These are phyloP conservation scores for Hyaloscypha hepaticicola DNA, from an alignment of 495 filamentous ascomycete genomes.

Conservation along the genomic window DNA sequence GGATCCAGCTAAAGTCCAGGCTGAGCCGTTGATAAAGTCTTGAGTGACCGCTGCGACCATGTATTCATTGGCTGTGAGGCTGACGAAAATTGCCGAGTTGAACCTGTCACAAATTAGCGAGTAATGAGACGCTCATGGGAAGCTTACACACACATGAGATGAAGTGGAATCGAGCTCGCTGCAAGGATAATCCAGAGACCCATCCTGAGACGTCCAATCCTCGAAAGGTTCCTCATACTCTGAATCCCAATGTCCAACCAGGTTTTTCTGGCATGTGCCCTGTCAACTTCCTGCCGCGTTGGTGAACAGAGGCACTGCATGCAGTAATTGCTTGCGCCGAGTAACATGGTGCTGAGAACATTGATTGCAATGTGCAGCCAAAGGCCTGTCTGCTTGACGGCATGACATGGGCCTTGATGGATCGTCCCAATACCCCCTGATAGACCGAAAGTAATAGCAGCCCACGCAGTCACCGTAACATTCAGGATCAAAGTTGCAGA, in stretches of 20 bases:
- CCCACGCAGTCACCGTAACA: constrained; percentile 18
- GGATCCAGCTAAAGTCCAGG: constrained; percentile 13
- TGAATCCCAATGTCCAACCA: constrained; percentile 45
- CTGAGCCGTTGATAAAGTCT: constrained; percentile 35
- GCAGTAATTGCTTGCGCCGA: constrained; percentile 43
- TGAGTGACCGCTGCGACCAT: constrained; percentile 36
- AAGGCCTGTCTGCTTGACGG: constrained; percentile 25
- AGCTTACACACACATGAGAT: constrained; percentile 36
- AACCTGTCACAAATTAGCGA: constrained; percentile 18
- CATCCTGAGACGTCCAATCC: constrained; percentile 30
- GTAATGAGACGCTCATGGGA: neutral
- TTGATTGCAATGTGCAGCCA: constrained; percentile 42
- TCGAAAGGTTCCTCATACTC: constrained; percentile 39
- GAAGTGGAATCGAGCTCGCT: constrained; percentile 34
- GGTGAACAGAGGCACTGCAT: constrained; percentile 45
- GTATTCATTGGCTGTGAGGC: constrained; percentile 40
- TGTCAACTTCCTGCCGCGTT: constrained; percentile 40
- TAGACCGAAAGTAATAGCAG: constrained; percentile 15
- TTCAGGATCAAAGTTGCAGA: constrained; percentile 13
- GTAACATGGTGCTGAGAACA: constrained; percentile 38
- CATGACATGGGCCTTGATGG: constrained; percentile 28
- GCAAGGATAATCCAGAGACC: constrained; percentile 30
- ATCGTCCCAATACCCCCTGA: constrained; percentile 22
- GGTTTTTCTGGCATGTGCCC: constrained; percentile 34
- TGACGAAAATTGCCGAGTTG: constrained; percentile 34